Percentiles rank a stretch among this genome's conserved stretches.
Conservation (phyloP, 2,329 filamentous ascomycete species). For the Basipetospora chlamydospora region DNA sequence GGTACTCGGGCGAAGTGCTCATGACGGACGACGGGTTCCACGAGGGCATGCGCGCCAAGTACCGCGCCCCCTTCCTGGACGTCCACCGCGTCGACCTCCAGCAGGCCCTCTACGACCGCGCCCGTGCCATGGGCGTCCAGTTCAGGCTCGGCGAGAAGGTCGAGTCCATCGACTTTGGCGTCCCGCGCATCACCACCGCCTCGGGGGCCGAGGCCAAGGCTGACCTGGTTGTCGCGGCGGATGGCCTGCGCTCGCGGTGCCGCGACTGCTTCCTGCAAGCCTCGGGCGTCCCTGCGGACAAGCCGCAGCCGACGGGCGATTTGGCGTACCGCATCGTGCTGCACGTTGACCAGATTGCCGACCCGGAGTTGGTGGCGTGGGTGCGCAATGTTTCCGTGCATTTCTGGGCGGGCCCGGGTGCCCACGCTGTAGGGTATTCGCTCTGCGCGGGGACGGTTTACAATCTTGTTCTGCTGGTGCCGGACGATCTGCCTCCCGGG, state of each 20-base stretch:
- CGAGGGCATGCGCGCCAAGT: slow-evolving; percentile 35
- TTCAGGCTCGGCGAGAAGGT: slow-evolving; percentile 35
- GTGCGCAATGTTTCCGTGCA: slow-evolving; percentile 36
- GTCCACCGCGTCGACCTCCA: slow-evolving; percentile 24
- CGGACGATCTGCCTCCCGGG: slow-evolving; percentile 43
- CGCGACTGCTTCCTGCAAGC: slow-evolving; percentile 28
- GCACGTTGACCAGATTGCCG: slow-evolving; percentile 4
- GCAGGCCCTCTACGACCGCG: slow-evolving; percentile 21
- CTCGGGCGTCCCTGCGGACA: slow-evolving; percentile 23
- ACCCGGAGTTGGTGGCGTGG: neutral
- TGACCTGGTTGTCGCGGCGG: slow-evolving; percentile 36
- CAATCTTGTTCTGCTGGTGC: slow-evolving; percentile 18
- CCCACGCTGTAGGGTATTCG: slow-evolving; percentile 5
- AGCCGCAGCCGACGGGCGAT: slow-evolving; percentile 26
- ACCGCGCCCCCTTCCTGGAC: slow-evolving; percentile 41
- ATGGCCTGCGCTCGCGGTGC: slow-evolving; percentile 25
- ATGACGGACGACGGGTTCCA: slow-evolving; percentile 37
- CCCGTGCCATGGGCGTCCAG: slow-evolving; percentile 35
- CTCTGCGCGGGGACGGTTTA: slow-evolving; percentile 3
- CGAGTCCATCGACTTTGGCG: slow-evolving; percentile 29
- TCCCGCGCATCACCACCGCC: slow-evolving; percentile 21
- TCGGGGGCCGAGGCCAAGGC: slow-evolving; percentile 20
- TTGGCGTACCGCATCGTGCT: slow-evolving; percentile 5
- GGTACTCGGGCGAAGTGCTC: slow-evolving; percentile 35
- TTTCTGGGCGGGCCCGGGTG: slow-evolving; percentile 19